Percentiles rank a stretch among this genome's conserved stretches.
Evolutionary conservation across 805 yeast genomes (phyloP).

Genomic region (Cyberlindnera mrakii): DNA sequence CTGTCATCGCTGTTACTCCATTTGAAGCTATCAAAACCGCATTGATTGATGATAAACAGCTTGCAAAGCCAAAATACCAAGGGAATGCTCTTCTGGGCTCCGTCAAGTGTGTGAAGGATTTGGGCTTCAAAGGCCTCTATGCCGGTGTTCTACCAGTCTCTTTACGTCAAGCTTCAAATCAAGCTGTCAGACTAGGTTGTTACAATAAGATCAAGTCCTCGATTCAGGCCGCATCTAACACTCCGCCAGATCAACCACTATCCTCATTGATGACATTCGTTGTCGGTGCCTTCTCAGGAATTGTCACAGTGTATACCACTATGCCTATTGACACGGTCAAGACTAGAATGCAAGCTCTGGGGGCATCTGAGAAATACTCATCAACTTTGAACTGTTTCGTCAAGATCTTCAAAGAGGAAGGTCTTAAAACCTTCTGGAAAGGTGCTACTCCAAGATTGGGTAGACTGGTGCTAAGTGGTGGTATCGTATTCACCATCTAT

Average conservation of each 20-base stretch:
- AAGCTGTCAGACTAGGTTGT: constrained; percentile 90
- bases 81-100: constrained; percentile 45
- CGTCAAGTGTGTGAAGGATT: constrained; percentile 58
- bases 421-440: constrained; percentile 88
- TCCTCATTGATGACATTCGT: constrained; percentile 75
- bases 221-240: constrained; percentile 62
- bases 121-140: constrained; percentile 80
- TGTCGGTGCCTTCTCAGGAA: constrained; percentile 87
- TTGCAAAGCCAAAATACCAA: constrained; percentile 72
- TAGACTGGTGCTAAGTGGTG: constrained; percentile 87
- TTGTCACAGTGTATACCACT: constrained; percentile 83
- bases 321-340: constrained; percentile 96
- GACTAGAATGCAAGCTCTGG: constrained; percentile 94
- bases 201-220: constrained; percentile 81
- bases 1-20: constrained; percentile 92
- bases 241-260: constrained; percentile 68
- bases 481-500: constrained; percentile 93
- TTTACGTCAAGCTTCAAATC: constrained; percentile 91
- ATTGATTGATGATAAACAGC: constrained; percentile 85
- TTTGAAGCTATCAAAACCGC: constrained; percentile 96
- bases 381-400: constrained; percentile 80
- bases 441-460: constrained; percentile 98
- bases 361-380: constrained; percentile 61
- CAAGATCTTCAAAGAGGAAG: constrained; percentile 79
- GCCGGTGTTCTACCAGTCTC: constrained; percentile 91